Base-by-base conservation (phyloP, 148 eudicot genomes). In the Cornus suecica region DNA sequence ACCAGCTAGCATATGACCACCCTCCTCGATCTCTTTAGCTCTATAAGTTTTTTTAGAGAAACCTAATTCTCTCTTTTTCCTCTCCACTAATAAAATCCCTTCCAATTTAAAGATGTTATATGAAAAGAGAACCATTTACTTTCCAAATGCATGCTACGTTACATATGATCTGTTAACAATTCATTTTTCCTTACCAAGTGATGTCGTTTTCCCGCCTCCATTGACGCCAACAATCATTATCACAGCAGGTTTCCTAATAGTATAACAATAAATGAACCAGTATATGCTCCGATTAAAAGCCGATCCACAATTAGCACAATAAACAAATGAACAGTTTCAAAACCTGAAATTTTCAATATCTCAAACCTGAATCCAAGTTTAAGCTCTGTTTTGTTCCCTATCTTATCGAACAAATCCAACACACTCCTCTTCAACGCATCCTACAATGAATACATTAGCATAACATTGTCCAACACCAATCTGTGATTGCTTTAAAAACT, bases 201-300 rank as follows among this genome's bases (percentile, higher is more conserved):
- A 95, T 67, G 99, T 95, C 0, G 99, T 95, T 83, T 95, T 95
- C 34, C 99, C 99, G 60, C 99, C 99, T 76, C 99, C 99, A 82
- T 95, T 95, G 72, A 95, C 99, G 78, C 99, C 99, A 72, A 95
- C 99, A 69, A 95, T 91, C 86, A 95, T 86, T 81, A 95, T 79
- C 51, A 95, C 99, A 68, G 99, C 94, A 31, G 99, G 99, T 85
- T 95, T 95, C 85, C 99, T 95, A 78, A 70, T 68, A 81, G 68
- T 22, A 65, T 58, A n/a, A 48, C 28, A 29, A 79, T n/a, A 61
- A 25, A 71, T 26, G 29, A 75, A 67, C 29, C 60, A 51, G 72
- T 8, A 37, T 14, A 2, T 45, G 9, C 26, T 7, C 27, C 14
- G 37, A 52, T 61, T 61, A 65, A n/a, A 54, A 65, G 31, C 41